Evolutionary conservation across 2,329 filamentous ascomycete species (phyloP), one percentile per base, ranked within the genome.

Genomic region (Pseudogymnoascus destructans): DNA sequence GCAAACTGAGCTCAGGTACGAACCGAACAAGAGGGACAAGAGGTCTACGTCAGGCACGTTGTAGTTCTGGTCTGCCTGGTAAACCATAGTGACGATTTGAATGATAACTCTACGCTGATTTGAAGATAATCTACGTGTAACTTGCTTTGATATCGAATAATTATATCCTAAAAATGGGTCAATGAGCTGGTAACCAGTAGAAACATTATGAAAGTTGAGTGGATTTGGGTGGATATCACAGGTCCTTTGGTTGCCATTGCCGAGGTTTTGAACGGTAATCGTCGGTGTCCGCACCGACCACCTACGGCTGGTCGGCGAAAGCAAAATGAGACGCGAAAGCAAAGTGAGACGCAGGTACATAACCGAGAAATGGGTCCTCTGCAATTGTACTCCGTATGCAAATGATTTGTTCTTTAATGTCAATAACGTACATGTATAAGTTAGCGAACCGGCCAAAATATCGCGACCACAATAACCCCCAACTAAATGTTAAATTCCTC

Each of bases 21-120:
- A 3, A 63, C 63, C 59, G 33, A 62, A 62, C 5, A 63, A 42
- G 35, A 61, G 56, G 2, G 60, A 57, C 4, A 63, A 54, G 5
- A 62, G 27, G 36, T 64, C 63, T 40, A 62, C 25, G n/a, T 38
- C 10, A 11, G 63, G 63, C 17, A 63, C 19, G 49, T 60, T 36
- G 27, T 59, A 61, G 10, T 40, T 52, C 30, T 59, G 59, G 8
- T 49, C n/a, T 1, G 57, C 40, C 21, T 59, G 49, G 52, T 64
- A 64, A 15, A 64, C 27, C 58, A 59, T 62, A 19, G 27, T 58
- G 19, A 8, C 6, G 9, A 32, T 17, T 25, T 23, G 13, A 52
- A 27, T 49, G 15, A 30, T 10, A 19, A 52, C 46, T 52, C 25
- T 30, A 52, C 46, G 23, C 25, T 17, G 46, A 30, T 15, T 30